A percentile compares a stretch with the other conserved stretches of the same genome.
Conservation (phyloP, 176 grass and related monocot genomes). For the Raddia guianensis region DNA sequence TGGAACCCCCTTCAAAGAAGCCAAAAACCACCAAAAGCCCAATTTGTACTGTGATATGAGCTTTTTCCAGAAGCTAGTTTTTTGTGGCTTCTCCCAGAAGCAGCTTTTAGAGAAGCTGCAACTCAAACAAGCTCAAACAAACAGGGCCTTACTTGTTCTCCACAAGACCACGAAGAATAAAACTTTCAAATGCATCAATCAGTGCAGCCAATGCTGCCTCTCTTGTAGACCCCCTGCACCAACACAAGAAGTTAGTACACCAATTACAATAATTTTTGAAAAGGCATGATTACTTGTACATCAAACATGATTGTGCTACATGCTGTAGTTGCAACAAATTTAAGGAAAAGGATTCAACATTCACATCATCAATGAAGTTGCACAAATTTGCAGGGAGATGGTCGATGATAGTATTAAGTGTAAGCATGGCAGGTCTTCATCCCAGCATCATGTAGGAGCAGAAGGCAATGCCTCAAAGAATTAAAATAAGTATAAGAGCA, state of each 20-base stretch:
- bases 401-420: not conserved
- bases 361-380: not conserved
- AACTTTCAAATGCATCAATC: slow-evolving; percentile 81
- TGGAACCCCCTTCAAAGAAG: too few species aligned
- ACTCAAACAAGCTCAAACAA: too few species aligned
- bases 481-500: not conserved
- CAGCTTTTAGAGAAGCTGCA: too few species aligned
- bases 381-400: not conserved
- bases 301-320: not conserved
- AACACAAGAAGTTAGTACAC: slow-evolving; percentile 17
- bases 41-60: too few species aligned
- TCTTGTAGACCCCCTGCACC: slow-evolving; percentile 71
- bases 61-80: too few species aligned
- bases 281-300: not conserved
- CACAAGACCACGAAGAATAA: slow-evolving; percentile 64
- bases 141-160: slow-evolving; percentile 97
- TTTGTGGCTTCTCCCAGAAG: too few species aligned
- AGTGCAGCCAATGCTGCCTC: slow-evolving; percentile 63
- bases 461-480: not conserved
- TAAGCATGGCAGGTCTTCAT: not conserved
- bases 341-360: not conserved
- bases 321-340: not conserved
- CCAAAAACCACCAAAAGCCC: too few species aligned
- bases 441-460: not conserved
- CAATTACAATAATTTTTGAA: not conserved